phyloP scores from a whole-genome alignment of 805 yeast species.

The Metschnikowia henanensis region DNA sequence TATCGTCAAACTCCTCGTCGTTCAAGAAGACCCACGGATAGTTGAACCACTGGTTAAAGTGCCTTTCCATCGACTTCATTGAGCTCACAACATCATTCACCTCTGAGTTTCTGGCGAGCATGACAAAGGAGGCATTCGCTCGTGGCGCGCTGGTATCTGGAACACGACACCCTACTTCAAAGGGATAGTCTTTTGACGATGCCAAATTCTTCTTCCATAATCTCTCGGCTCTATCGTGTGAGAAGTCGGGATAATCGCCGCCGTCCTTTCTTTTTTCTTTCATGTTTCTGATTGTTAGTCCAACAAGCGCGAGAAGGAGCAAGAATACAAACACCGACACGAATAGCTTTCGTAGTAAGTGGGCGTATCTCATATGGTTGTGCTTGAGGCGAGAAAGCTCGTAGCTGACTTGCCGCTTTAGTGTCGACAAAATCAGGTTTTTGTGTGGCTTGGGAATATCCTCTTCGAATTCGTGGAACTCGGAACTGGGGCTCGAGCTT shows the following conservation, averaged over 20 bases:
- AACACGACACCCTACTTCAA: conserved; percentile 53
- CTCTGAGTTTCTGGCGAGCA: conserved; percentile 81
- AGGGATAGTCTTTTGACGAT: conserved; percentile 39
- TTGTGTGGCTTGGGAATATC: background rate
- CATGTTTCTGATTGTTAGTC: conserved; percentile 1
- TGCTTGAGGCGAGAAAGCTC: conserved; percentile 2
- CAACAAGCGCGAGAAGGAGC: background rate
- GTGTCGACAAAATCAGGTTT: conserved; percentile 1
- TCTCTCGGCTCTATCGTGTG: conserved; percentile 7
- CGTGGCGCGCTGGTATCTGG: conserved; percentile 43
- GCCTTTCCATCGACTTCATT: conserved; percentile 75
- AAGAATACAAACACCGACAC: conserved; percentile 1
- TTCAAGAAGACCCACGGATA: conserved; percentile 93
- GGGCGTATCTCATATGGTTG: conserved; percentile 1
- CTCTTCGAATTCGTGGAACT: conserved; percentile 8
- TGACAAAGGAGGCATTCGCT: conserved; percentile 83
- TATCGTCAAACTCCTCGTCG: conserved; percentile 68
- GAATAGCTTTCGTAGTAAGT: conserved; percentile 7
- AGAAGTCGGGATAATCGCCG: conserved; percentile 12
- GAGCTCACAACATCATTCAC: conserved; percentile 73
- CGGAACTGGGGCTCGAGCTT: conserved; percentile 2
- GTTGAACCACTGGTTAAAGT: conserved; percentile 90
- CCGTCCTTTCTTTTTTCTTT: background rate
- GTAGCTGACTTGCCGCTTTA: conserved; percentile 1
- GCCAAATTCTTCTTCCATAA: conserved; percentile 18